Evolutionary conservation across 2,329 filamentous ascomycete species (phyloP), one percentile per base, ranked within the genome.

Genomic region (Tolypocladium tropicale): DNA sequence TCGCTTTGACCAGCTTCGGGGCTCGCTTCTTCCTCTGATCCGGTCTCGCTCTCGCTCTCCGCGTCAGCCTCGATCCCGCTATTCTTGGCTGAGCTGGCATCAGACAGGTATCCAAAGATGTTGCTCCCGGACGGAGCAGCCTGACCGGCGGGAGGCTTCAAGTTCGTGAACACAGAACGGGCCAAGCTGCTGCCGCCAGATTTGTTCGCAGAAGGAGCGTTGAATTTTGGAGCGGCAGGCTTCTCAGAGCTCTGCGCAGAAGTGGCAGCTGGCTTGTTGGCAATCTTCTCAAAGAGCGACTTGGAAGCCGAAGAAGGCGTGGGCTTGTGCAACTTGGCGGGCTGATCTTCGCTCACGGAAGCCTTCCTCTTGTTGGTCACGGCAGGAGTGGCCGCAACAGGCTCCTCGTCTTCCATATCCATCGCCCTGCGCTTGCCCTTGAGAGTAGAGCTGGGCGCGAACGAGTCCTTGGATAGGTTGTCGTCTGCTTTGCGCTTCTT

Each of bases 51-150:
- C 59, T 79, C 75, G 58, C 71, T 74, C 59, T 79, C 76, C 7
- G 67, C 71, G 53, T 78, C 78, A 21, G 74, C 74, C 18, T 79
- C 76, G 12, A 72, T 68, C 1, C 76, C 77, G 59, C 80, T 83
- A 53, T 76, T 80, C 66, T 79, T 80, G 43, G 76, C 72, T 16
- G 78, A 80, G 61, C 79, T 81, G 34, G 71, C 73, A 62, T 82
- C 80, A 1, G 81, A 84, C 9, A 85, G 73, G 61, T 84, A 79
- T 28, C 76, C 77, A 63, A 86, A 86, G 53, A 84, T 83, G 63
- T 85, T 84, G 50, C 68, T 62, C 46, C 67, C 63, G 18, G 61
- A 65, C 28, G 66, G 55, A 1, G 67, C 49, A 10, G 53, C 51
- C 52, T 62, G 62, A 18, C 59, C 57, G 50, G 59, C 62, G 16